Base-by-base conservation (phyloP, 768 basidiomycete genomes). In the Naganishia antarctica region DNA sequence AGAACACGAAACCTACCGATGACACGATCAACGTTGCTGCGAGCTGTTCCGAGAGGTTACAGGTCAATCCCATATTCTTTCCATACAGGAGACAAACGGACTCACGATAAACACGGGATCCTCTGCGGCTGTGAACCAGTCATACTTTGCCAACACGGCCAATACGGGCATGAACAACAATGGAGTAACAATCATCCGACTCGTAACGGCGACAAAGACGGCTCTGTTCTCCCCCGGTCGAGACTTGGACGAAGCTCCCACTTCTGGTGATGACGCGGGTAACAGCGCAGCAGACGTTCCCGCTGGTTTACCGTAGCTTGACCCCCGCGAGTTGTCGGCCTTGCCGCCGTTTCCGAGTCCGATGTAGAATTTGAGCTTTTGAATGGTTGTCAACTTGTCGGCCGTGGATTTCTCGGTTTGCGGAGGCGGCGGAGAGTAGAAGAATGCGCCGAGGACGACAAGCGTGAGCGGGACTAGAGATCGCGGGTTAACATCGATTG, bases 371-470 rank as follows among this genome's bases (percentile, higher is more conserved):
- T 41, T 57, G 21, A 57, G 37, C 23, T 25, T n/a, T 46, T 60
- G 59, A 6, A 45, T n/a, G 18, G 45, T 18, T 74, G 32, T 28
- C 18, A 32, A 28, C 26, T 15, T 49, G 18, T 32, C 60, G 2
- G 40, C 45, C 4, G 28, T 16, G 4, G 44, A 28, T 15, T 60
- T 13, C 48, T 63, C 29, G 66, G 63, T 6, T 50, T 45, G 12
- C 68, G 61, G 46, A 47, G 53, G 57, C 21, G 71, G 65, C 43
- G 79, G 75, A n/a, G 71, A 57, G 64, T 78, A 87, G 78, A 94
- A 94, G 80, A 93, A 97, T 15, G 89, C 91, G 12, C 93, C 93
- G 45, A 97, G 85, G 6, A 96, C 91, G 62, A 97, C 82, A 26
- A 96, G 80, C 1, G 93, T 97, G 28, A 97, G 73, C 0, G 93